phyloP scores from a whole-genome alignment of 768 basidiomycete species.

The Xerocomellus intermedius region DNA sequence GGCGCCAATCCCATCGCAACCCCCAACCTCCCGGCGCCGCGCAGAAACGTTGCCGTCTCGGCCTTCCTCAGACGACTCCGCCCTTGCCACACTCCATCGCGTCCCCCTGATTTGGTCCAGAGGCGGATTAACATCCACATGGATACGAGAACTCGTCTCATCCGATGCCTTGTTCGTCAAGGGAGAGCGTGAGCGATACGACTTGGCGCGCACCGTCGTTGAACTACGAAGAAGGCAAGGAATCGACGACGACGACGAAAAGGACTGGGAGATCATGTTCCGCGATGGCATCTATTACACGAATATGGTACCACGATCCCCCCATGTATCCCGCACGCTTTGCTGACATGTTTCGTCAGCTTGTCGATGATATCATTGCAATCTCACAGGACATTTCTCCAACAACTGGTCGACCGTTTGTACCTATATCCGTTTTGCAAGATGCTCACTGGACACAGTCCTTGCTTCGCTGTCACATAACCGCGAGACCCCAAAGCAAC shows the following conservation, averaged over 20 bases:
- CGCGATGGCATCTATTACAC: constrained; percentile 76
- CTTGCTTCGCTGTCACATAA: constrained; percentile 60
- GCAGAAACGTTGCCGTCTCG: constrained; percentile 30
- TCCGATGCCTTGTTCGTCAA: constrained; percentile 79
- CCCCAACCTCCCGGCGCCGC: constrained; percentile 23
- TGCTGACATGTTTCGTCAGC: constrained; percentile 39
- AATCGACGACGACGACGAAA: constrained; percentile 61
- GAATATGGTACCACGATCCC: constrained; percentile 65
- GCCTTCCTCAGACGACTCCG: constrained; percentile 15
- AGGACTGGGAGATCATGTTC: constrained; percentile 69
- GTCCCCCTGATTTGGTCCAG: constrained; percentile 68
- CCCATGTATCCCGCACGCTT: neutral
- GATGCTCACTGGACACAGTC: constrained; percentile 80
- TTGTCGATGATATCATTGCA: constrained; percentile 72
- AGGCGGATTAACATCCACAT: constrained; percentile 68
- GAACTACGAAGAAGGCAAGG: constrained; percentile 66
- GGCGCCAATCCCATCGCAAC: constrained; percentile 19
- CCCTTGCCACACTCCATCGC: constrained; percentile 12
- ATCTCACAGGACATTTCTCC: constrained; percentile 78
- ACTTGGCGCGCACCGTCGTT: constrained; percentile 69
- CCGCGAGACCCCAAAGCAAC: constrained; percentile 30
- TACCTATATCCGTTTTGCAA: constrained; percentile 65
- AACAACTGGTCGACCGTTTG: constrained; percentile 64
- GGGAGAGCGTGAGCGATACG: constrained; percentile 78
- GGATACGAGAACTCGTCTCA: constrained; percentile 72